Evolutionary conservation across 148 eudicot genomes (phyloP).

Genomic region (Amaranthus palmeri): DNA sequence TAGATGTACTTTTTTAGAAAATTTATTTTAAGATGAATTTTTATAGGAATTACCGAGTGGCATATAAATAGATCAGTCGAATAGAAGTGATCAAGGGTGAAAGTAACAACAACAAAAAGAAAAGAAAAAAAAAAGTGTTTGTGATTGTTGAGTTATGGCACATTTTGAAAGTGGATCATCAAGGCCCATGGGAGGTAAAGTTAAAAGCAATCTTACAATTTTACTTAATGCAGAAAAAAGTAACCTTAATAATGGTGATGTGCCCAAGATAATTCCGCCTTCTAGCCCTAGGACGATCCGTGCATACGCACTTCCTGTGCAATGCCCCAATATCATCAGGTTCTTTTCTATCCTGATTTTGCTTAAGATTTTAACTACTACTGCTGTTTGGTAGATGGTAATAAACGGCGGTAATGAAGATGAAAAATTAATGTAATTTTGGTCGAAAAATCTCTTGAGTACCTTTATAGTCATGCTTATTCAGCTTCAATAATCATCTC

Average conservation of each 20-base stretch:
- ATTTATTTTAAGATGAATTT: not conserved
- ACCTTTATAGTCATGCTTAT: too few relatives aligned
- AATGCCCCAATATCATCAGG: too few relatives aligned
- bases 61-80: not conserved
- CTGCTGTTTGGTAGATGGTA: too few relatives aligned
- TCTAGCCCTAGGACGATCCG: too few relatives aligned
- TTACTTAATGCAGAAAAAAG: slow-evolving; percentile 10
- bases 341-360: too few relatives aligned
- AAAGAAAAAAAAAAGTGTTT: not conserved
- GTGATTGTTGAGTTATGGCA: not conserved
- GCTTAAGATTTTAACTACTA: too few relatives aligned
- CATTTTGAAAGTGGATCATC: not conserved
- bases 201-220: slow-evolving; percentile 28
- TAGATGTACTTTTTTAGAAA: not conserved
- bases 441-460: too few relatives aligned
- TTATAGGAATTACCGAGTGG: not conserved
- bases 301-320: too few relatives aligned
- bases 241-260: slow-evolving; percentile 17
- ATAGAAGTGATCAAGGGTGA: not conserved
- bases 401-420: too few relatives aligned
- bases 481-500: too few relatives aligned
- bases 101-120: not conserved
- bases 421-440: too few relatives aligned
- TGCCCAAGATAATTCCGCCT: too few relatives aligned
- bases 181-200: slow-evolving; percentile 27